phyloP scores from a whole-genome alignment of 2,329 filamentous ascomycete genomes.

The Ceratocystiopsis minuta region DNA sequence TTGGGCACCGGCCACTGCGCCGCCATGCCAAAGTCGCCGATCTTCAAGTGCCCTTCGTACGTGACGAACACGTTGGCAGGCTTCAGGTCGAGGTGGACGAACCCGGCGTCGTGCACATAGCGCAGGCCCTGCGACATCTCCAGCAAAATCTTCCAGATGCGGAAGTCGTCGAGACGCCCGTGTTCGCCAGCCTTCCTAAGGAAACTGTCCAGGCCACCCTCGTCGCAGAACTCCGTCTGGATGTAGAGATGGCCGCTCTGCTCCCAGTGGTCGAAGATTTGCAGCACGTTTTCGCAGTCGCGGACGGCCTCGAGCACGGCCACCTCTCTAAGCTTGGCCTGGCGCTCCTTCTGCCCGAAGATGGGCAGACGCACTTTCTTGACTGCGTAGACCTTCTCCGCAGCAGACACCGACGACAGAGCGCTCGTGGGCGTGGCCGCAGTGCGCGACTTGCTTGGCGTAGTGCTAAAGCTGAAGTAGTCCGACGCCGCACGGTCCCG shows the following conservation, averaged over 20 bases:
- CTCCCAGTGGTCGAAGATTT: constrained; percentile 79
- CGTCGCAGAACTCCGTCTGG: constrained; percentile 91
- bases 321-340: constrained; percentile 71
- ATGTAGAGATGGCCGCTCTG: constrained; percentile 76
- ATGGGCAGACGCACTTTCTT: constrained; percentile 82
- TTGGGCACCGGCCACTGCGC: constrained; percentile 57
- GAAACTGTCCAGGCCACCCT: constrained; percentile 78
- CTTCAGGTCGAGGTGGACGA: constrained; percentile 73
- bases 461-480: constrained; percentile 15
- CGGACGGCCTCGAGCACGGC: constrained; percentile 58
- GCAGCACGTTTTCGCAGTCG: constrained; percentile 69
- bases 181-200: constrained; percentile 65
- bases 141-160: constrained; percentile 94
- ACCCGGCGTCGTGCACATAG: constrained; percentile 75
- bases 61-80: constrained; percentile 71
- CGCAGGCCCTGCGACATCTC: constrained; percentile 74
- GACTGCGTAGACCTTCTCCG: constrained; percentile 62
- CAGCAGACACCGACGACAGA: background rate
- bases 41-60: constrained; percentile 67
- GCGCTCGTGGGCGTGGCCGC: background rate
- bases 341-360: constrained; percentile 60
- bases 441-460: constrained; percentile 6
- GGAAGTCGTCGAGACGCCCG: constrained; percentile 83
- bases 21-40: constrained; percentile 74
- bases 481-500: constrained; percentile 14